Base-by-base conservation (phyloP, 768 basidiomycete genomes). In the Calocera cornea region DNA sequence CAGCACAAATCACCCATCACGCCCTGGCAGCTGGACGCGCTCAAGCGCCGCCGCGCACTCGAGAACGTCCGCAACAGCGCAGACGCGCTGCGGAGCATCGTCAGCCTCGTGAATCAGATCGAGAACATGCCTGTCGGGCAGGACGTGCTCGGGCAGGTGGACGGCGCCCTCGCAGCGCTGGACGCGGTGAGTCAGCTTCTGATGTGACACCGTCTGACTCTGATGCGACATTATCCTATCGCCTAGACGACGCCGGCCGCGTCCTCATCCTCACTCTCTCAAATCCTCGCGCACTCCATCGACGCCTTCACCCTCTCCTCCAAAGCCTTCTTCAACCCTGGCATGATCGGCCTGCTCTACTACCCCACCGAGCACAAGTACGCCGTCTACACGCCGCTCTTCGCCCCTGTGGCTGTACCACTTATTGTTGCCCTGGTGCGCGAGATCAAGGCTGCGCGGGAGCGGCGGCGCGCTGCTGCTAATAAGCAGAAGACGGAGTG, bases 351-450 rank as follows among this genome's bases (percentile, higher is more conserved):
- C 16, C 78, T 97, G 74, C 81, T 99, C 24, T 99, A 99, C 77
- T 98, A 98, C 78, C 97, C 97, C 24, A 87, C 92, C 22, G 97
- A 98, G 74, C 97, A 98, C 79, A 97, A 90, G 74, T 95, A 93
- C 75, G 95, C 95, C 1, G 92, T 99, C 10, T 98, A 98, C 75
- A 88, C 92, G 0, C 95, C 97, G 0, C 77, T 99, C 36, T 97
- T 99, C 75, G 95, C 92, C 1, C 94, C 92, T 63, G 83, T 93
- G 7, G 81, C 90, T 1, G 87, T 95, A 33, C 94, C 95, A 3
- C 76, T 97, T 65, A 68, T 93, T 11, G 86, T 90, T 1, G 86
- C 90, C 0, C 80, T 88, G 12, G 70, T 91, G 27, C 83, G 86
- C 74, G 94, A 95, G 75, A 65, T 89, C n/a, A 73, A 80, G 41